Evolutionary conservation across 352 stramenopile genomes (phyloP).

Genomic region (Pythium phragmitis): DNA sequence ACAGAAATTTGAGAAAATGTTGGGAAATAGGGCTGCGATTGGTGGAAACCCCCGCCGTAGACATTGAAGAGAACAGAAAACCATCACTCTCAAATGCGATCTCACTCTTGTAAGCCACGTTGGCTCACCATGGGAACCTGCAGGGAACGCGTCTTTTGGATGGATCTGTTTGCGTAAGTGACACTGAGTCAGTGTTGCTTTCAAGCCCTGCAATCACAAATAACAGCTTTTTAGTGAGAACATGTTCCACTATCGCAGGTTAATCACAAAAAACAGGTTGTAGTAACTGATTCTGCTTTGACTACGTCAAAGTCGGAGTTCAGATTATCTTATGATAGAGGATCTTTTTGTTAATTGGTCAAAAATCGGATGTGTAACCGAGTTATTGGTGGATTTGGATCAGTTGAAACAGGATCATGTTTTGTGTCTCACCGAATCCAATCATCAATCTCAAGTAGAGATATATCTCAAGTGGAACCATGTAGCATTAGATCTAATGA

Average conservation of each 20-base stretch:
- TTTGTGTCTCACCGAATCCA: no score
- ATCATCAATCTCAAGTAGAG: no score
- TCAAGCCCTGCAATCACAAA: not conserved
- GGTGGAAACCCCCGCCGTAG: conserved; percentile 14
- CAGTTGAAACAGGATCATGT: not conserved
- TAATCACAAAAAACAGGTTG: no score
- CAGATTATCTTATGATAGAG: no score
- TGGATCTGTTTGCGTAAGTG: conserved; percentile 11
- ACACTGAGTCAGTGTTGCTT: no score
- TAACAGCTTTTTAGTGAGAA: conserved; percentile 19
- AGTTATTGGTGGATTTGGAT: not conserved
- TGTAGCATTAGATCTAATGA: no score
- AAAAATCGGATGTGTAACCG: no score
- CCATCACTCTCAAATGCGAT: conserved; percentile 27
- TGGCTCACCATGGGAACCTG: conserved; percentile 28
- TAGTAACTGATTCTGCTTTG: no score
- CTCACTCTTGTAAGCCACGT: conserved; percentile 2
- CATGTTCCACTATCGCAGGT: conserved; percentile 1
- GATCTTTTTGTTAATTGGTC: no score
- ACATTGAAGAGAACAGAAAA: conserved; percentile 31
- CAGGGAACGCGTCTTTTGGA: conserved; percentile 13
- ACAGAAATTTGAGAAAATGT: conserved; percentile 11
- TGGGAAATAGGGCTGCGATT: conserved; percentile 1
- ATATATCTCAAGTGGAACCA: no score
- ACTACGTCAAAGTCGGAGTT: no score